Evolutionary conservation across 2,329 filamentous ascomycete species (phyloP).

Genomic region (Diplodia mutila): DNA sequence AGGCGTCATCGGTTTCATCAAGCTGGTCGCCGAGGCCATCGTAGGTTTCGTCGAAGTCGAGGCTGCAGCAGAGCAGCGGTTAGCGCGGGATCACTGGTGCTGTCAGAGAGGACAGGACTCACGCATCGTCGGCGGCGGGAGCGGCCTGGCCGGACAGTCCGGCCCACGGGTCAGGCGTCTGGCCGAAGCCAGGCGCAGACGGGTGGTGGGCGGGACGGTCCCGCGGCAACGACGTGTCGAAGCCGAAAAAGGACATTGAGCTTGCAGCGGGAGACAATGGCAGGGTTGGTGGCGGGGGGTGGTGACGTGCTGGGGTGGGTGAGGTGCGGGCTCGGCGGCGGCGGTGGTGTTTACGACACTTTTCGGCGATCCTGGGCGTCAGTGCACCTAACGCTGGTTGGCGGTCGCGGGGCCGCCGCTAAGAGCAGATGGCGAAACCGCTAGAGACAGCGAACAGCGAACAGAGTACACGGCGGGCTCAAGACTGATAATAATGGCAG

Average conservation of each 20-base stretch:
- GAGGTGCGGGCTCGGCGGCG: slow-evolving; percentile 11
- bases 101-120: slow-evolving; percentile 36
- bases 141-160: slow-evolving; percentile 66
- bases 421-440: slow-evolving; percentile 30
- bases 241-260: slow-evolving; percentile 89
- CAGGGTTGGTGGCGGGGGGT: slow-evolving; percentile 28
- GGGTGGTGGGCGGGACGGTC: slow-evolving; percentile 65
- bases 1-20: slow-evolving; percentile 87
- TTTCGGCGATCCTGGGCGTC: slow-evolving; percentile 27
- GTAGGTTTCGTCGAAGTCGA: slow-evolving; percentile 96
- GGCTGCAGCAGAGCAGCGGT: slow-evolving; percentile 50
- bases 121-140: slow-evolving; percentile 63
- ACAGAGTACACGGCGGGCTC: not conserved
- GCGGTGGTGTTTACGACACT: slow-evolving; percentile 13
- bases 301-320: slow-evolving; percentile 17
- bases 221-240: slow-evolving; percentile 70
- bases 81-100: slow-evolving; percentile 43
- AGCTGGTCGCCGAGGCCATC: slow-evolving; percentile 91
- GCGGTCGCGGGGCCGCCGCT: slow-evolving; percentile 32
- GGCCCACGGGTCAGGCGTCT: slow-evolving; percentile 83
- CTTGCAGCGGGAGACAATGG: slow-evolving; percentile 29
- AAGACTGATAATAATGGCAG: not conserved
- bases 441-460: slow-evolving; percentile 31
- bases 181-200: slow-evolving; percentile 78
- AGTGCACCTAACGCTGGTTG: slow-evolving; percentile 30